A percentile compares a stretch with the other conserved stretches of the same genome.
Evolutionary conservation across 257 asterid species (phyloP).

Genomic region (Primulina tabacum): DNA sequence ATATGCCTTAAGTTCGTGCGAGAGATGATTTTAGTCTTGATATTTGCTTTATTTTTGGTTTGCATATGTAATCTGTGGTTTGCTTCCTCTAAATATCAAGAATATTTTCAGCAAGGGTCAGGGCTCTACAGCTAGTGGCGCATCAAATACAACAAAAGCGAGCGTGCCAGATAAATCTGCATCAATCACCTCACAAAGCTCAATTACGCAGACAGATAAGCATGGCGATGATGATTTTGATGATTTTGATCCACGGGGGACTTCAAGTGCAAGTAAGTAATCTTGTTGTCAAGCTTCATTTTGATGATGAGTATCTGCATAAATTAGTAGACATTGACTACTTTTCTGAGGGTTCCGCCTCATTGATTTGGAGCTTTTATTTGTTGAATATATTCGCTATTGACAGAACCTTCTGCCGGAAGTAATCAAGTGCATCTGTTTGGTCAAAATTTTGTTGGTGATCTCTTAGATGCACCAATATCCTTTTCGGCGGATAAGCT

Average conservation of each 20-base stretch:
- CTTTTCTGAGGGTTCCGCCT: background rate
- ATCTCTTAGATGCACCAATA: slow-evolving; percentile 63
- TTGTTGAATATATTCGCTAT: slow-evolving; percentile 22
- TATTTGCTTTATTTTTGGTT: slow-evolving; percentile 11
- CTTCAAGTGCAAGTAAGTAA: slow-evolving; percentile 72
- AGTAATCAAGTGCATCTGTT: slow-evolving; percentile 74
- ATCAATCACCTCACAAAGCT: slow-evolving; percentile 44
- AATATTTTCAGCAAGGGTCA: slow-evolving; percentile 49
- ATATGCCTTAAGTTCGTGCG: slow-evolving; percentile 13
- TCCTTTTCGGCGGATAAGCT: slow-evolving; percentile 44
- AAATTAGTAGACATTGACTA: background rate
- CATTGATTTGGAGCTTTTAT: slow-evolving; percentile 13
- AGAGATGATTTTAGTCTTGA: background rate
- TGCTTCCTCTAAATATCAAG: slow-evolving; percentile 26
- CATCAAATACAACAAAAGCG: slow-evolving; percentile 36
- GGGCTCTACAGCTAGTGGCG: slow-evolving; percentile 37
- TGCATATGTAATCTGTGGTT: slow-evolving; percentile 14
- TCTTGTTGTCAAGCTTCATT: background rate
- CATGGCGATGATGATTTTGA: slow-evolving; percentile 69
- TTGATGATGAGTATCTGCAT: slow-evolving; percentile 3
- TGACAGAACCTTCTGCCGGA: slow-evolving; percentile 63
- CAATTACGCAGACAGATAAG: slow-evolving; percentile 39
- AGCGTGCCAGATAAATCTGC: slow-evolving; percentile 43
- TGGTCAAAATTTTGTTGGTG: slow-evolving; percentile 66
- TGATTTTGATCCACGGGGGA: slow-evolving; percentile 96